Base-by-base conservation (phyloP, 2,329 filamentous ascomycete genomes). In the Immersiporthe knoxdaviesiana region DNA sequence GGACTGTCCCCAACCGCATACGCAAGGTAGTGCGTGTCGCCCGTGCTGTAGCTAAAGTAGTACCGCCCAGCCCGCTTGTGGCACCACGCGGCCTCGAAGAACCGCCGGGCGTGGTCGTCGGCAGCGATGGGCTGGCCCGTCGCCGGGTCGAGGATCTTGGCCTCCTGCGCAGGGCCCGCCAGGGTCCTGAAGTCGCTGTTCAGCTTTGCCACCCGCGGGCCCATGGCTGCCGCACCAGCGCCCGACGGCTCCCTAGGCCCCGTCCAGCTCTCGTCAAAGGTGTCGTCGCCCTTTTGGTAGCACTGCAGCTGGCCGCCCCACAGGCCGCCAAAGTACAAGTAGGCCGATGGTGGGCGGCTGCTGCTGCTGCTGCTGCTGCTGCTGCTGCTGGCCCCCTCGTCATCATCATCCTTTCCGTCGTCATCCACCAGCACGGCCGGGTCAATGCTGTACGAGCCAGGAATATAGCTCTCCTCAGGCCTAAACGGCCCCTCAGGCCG, bases 301-400 rank as follows among this genome's bases (percentile, higher is more conserved):
- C 91, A 93, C 78, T 94, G 91, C 72, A 94, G 81, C 79, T 94
- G 92, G 0, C 92, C 92, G 69, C 92, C 92, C 92, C 92, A 94
- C 30, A 94, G 85, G 0, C 92, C 92, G 59, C 92, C 92, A 73
- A 94, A 93, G 79, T 93, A 94, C 54, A 92, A 77, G 76, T 91
- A 92, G 3, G 85, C 88, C 65, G 84, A n/a, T 12, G 56, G 14
- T 7, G 2, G 7, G 8, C 77, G 12, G n/a, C n/a, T n/a, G n/a
- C n/a, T n/a, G n/a, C n/a, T n/a, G n/a, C n/a, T n/a, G n/a, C n/a
- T n/a, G n/a, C n/a, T n/a, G n/a, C n/a, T n/a, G n/a, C n/a, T n/a
- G n/a, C n/a, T n/a, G n/a, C n/a, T n/a, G n/a, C n/a, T n/a, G n/a
- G n/a, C n/a, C n/a, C n/a, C n/a, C n/a, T n/a, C n/a, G n/a, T n/a